Conservation (phyloP, 1,284 basidiomycete genomes). For the Ganoderma multipileum region DNA sequence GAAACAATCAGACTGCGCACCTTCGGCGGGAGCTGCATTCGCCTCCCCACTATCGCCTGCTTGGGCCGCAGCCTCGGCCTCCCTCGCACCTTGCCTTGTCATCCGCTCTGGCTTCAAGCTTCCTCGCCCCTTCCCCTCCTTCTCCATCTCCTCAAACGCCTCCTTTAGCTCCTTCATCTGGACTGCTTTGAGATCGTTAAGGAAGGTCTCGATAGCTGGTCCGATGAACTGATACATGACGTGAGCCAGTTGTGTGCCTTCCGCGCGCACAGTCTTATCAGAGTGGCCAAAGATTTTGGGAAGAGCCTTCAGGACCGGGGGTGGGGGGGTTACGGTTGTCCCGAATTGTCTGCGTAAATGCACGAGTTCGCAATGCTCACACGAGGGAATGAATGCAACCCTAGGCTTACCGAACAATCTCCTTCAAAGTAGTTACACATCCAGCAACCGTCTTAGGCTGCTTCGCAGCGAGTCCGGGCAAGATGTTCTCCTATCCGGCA, state of each 20-base stretch:
- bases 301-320: constrained; percentile 84
- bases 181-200: constrained; percentile 97
- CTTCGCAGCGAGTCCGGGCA: constrained; percentile 89
- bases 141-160: constrained; percentile 86
- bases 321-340: constrained; percentile 76
- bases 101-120: constrained; percentile 79
- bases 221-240: constrained; percentile 92
- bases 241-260: constrained; percentile 83
- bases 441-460: constrained; percentile 95
- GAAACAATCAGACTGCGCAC: constrained; percentile 30
- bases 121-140: constrained; percentile 84
- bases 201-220: constrained; percentile 84
- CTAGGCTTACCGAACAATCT: constrained; percentile 66
- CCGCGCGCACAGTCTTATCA: constrained; percentile 95
- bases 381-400: background rate
- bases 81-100: constrained; percentile 83
- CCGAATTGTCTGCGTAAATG: constrained; percentile 75
- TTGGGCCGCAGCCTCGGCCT: constrained; percentile 62
- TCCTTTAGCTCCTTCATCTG: constrained; percentile 97
- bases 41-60: constrained; percentile 50
- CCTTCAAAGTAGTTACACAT: constrained; percentile 81
- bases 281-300: constrained; percentile 96
- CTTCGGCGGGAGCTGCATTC: constrained; percentile 46
- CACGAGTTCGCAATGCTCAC: background rate
- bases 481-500: constrained; percentile 72